Base-by-base conservation (phyloP, 2,329 filamentous ascomycete genomes). In the Ophiostoma ulmi region DNA sequence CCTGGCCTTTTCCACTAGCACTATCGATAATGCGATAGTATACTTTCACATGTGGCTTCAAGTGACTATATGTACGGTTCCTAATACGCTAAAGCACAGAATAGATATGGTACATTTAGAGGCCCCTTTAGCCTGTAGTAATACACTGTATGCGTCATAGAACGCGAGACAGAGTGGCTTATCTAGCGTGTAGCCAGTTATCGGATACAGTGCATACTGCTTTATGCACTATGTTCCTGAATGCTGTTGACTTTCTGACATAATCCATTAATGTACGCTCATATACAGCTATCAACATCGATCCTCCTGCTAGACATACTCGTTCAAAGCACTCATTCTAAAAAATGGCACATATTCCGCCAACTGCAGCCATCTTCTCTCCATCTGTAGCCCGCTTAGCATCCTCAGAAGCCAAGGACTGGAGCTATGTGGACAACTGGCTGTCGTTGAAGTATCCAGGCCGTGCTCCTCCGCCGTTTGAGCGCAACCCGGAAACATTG, bases 381-480 rank as follows among this genome's bases (percentile, higher is more conserved):
- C 88, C 88, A 14, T 89, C 87, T 0, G 81, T 89, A 41, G 88
- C 88, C 69, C 90, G 92, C 72, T 89, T 91, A 72, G 91, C 92
- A 75, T 91, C 91, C 73, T 91, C 91, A 14, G 89, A 91, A 73
- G 91, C 93, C 66, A 94, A 94, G 77, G 94, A 97, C 80, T 98
- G 94, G 94, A 90, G 89, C 70, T 93, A 91, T 74, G 86, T 97
- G 75, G 93, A 96, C 80, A 83, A 84, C 75, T 98, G 94, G 94
- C 87, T 97, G 13, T 83, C 85, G 65, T 85, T 86, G 72, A 91
- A 91, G 77, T 91, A 91, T 75, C 84, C 85, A 64, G 85, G 87
- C 39, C 86, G 86, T 65, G 78, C 85, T 0, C 81, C 90, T 0
- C 93, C 93, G 0, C 78, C 84, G 0, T 97, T 97, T 78, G 94